phyloP scores from a whole-genome alignment of 139 green algal genomes.

The Mesostigma viride region DNA sequence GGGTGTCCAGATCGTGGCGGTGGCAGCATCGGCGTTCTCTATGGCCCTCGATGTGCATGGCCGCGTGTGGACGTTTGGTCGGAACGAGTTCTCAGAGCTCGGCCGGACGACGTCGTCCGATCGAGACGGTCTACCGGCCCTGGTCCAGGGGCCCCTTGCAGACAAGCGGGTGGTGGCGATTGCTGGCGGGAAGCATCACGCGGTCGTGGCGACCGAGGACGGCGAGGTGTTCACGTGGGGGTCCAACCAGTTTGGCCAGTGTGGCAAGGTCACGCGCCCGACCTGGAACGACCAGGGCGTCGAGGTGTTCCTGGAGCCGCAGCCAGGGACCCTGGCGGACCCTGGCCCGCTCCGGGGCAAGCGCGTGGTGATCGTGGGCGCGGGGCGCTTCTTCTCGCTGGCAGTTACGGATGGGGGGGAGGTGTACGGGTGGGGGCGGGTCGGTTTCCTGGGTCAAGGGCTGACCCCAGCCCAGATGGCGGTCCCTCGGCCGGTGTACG shows the following conservation, averaged over 20 bases:
- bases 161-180: conserved; percentile 47
- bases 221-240: conserved; percentile 81
- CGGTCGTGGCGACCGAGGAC: conserved; percentile 53
- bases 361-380: background rate
- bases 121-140: too few relatives aligned
- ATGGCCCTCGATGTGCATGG: background rate
- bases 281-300: background rate
- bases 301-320: background rate
- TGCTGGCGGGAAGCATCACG: conserved; percentile 77
- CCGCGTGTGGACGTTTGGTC: background rate
- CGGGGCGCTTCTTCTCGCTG: conserved; percentile 8
- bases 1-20: too few relatives aligned
- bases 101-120: too few relatives aligned
- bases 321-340: background rate
- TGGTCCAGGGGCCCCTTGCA: too few relatives aligned
- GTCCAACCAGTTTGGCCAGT: too few relatives aligned
- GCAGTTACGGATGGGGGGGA: conserved; percentile 18
- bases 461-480: too few relatives aligned
- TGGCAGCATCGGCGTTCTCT: too few relatives aligned
- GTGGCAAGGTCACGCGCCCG: background rate
- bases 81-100: background rate
- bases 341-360: background rate
- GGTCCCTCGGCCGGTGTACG: too few relatives aligned
- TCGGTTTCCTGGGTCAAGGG: too few relatives aligned
- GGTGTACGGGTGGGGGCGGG: conserved; percentile 29